Evolutionary conservation across 2,329 filamentous ascomycete species (phyloP), one percentile per base, ranked within the genome.

Genomic region (Claviceps paspali): DNA sequence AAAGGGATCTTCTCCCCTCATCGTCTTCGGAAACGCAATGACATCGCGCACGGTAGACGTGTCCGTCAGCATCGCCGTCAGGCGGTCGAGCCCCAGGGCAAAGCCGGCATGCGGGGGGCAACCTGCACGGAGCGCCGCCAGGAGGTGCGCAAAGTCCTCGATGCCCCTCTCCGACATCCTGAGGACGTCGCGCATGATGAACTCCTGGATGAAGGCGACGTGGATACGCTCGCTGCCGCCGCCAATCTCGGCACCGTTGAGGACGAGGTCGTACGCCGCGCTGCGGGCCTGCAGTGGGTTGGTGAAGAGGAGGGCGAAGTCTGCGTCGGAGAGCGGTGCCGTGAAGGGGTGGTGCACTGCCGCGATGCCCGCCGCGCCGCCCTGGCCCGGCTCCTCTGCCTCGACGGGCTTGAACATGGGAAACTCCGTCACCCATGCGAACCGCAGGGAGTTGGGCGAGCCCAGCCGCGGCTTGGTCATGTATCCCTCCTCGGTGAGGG

Each of bases 261-360:
- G 73, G 0, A 98, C 88, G 11, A 98, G 75, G 49, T 98, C 91
- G 60, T 95, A 98, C 53, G 94, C 87, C 49, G 93, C 88, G 3
- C 82, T 92, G 47, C 70, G 73, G 1, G 76, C 85, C 33, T 68
- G 59, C 1, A 85, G 65, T 0, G 91, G 88, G 29, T 86, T 68
- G 0, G 68, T 76, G 27, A 76, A 65, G 1, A 96, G 72, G 1
- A 84, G 59, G 28, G 85, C 78, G 12, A 93, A 70, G 52, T 96
- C 87, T 4, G 64, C 62, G 0, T 68, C 57, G 0, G 74, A 74
- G 26, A 82, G 74, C 0, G 91, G 91, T 0, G 91, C 83, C 0
- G 91, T 98, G 59, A 98, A 98, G 0, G 91, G 91, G 54, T 98
- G 91, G 52, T 98, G 91, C 0, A 87, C 94, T 1, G 88, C 79